Base-by-base conservation (phyloP, 2,329 filamentous ascomycete species). In the Gliomastix tumulicola region DNA sequence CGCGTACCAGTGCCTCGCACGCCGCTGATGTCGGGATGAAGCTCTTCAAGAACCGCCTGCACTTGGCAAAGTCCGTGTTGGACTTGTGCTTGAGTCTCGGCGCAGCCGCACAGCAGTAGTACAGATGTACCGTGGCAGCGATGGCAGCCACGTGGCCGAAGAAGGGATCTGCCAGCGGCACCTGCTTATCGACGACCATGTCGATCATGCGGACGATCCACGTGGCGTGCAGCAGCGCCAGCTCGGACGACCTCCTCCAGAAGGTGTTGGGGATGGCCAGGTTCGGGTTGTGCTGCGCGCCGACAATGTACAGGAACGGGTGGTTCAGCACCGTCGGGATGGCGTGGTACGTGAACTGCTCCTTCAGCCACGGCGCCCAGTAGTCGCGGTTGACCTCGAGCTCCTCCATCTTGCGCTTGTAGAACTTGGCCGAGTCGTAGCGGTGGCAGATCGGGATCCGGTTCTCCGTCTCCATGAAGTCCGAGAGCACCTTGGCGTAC, bases 121-220 rank as follows among this genome's bases (percentile, higher is more conserved):
- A 74, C 1, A 74, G 55, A 36, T 73, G 70, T 3, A 74, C 67
- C 0, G 68, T 74, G 0, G 69, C 69, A 1, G 70, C 69, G 23
- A 74, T 70, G 4, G 68, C 68, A 1, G 68, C 67, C 3, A 60
- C 62, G 30, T 74, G 68, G 0, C 65, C 69, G 22, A 74, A 69
- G 46, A 72, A 74, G 0, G 69, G 69, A 43, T 74, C 69, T 4
- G 62, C 62, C 7, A 74, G 53, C 5, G 59, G 59, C 9, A 72
- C 53, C 35, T 66, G 60, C 50, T 71, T 71, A 37, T 71, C 67
- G 2, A 65, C 54, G 2, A 70, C 63, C 69, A 74, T 72, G 33
- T 72, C 68, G 25, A 74, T 71, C 49, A 74, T 63, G 4, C 70
- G 62, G 12, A 69, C 68, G 28, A 73, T 64, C 70, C 70, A 74